These are phyloP conservation scores for Hypocrella siamensis DNA, from an alignment of 2,329 filamentous ascomycete species.

Conservation along the genomic window DNA sequence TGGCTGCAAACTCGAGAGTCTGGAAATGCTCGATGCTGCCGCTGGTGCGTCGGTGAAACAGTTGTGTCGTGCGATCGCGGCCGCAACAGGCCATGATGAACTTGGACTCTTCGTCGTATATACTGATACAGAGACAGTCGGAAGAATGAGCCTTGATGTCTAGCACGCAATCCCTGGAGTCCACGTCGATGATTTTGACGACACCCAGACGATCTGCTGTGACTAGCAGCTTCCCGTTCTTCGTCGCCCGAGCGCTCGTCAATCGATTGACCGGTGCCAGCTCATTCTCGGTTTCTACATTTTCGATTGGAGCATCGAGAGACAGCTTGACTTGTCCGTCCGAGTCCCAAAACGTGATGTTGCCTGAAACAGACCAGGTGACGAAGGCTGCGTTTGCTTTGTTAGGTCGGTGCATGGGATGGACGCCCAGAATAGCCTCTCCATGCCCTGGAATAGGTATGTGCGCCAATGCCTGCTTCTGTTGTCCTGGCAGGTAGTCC, in stretches of 20 bases:
- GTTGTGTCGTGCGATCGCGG: conserved; percentile 79
- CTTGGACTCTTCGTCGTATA: conserved; percentile 45
- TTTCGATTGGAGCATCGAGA: conserved; percentile 55
- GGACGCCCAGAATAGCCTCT: conserved; percentile 58
- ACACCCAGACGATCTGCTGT: conserved; percentile 80
- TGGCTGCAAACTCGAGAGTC: conserved; percentile 83
- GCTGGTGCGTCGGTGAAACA: conserved; percentile 51
- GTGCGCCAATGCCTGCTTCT: conserved; percentile 21
- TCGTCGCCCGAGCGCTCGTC: conserved; percentile 42
- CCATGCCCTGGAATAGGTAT: conserved; percentile 47
- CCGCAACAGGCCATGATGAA: conserved; percentile 69
- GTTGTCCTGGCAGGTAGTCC: conserved; percentile 25
- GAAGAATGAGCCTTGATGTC: conserved; percentile 75
- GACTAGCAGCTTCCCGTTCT: conserved; percentile 51
- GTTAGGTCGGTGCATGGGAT: conserved; percentile 45
- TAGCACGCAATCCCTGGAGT: conserved; percentile 44
- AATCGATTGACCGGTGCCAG: conserved; percentile 41
- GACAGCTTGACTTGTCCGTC: conserved; percentile 53
- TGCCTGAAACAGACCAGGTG: conserved; percentile 76
- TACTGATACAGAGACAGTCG: conserved; percentile 68
- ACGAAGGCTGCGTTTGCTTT: conserved; percentile 56
- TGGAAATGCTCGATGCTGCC: conserved; percentile 64
- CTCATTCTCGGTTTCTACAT: conserved; percentile 32
- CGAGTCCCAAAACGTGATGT: conserved; percentile 67
- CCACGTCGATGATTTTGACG: conserved; percentile 51